Conservation (phyloP, 208 protist genomes). For the Crithidia sp. region DNA sequence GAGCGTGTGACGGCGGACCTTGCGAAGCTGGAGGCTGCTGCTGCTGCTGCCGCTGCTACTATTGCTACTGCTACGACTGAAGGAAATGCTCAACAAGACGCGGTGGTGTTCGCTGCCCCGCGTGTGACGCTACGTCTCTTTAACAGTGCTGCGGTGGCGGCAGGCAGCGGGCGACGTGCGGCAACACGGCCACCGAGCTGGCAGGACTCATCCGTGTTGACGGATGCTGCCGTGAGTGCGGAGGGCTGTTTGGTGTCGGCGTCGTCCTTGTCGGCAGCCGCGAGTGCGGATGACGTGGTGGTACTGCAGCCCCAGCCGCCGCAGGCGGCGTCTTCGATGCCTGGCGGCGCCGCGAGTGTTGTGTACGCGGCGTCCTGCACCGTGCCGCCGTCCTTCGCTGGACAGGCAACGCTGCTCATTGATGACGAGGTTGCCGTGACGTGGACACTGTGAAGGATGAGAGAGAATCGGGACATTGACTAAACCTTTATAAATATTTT, state of each 20-base stretch:
- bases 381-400: constrained; percentile 23
- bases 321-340: background rate
- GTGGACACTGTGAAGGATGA: constrained; percentile 16
- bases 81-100: too few relatives aligned
- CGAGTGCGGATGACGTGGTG: constrained; percentile 2
- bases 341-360: background rate
- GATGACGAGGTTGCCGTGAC: constrained; percentile 35
- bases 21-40: constrained; percentile 7
- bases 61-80: too few relatives aligned
- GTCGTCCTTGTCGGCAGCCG: background rate
- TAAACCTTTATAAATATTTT: background rate
- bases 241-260: too few relatives aligned
- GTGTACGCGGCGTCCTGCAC: constrained; percentile 30
- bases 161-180: constrained; percentile 23
- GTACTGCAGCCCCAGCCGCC: constrained; percentile 8
- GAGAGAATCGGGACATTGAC: background rate
- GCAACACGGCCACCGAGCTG: background rate
- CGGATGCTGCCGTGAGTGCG: background rate
- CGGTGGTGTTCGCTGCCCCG: background rate
- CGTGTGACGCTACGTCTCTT: constrained; percentile 24
- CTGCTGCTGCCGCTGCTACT: too few relatives aligned
- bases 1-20: constrained; percentile 40
- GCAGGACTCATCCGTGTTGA: background rate
- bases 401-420: constrained; percentile 30
- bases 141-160: constrained; percentile 5